Base-by-base conservation (phyloP, 2,329 filamentous ascomycete species). In the Atkinsonella hypoxylon region DNA sequence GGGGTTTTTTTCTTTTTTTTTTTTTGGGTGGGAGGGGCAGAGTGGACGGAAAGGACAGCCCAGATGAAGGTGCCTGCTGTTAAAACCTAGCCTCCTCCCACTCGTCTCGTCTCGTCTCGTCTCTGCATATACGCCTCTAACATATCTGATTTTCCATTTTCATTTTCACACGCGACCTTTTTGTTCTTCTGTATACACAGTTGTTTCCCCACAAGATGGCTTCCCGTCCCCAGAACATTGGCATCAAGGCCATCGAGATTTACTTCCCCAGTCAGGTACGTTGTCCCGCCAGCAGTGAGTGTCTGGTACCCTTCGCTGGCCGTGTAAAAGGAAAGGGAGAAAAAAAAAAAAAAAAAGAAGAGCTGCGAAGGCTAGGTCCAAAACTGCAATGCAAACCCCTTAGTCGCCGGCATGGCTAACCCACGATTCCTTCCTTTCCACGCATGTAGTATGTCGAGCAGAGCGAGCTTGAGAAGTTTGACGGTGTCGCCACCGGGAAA, bases 201-300 rank as follows among this genome's bases (percentile, higher is more conserved):
- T 15, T n/a, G 12, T 30, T 45, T 34, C 17, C n/a, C 45, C 40
- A 26, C 62, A 73, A 55, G 53, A 90, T 89, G 85, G 78, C 85
- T 65, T 68, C 82, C 60, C 83, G 85, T 71, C 85, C 87, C 58
- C 82, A 89, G 70, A 91, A 91, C 73, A 84, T 93, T 70, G 87
- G 87, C 78, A 89, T 93, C 68, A 91, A 93, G 76, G 87, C 86
- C 84, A 87, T 93, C 70, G 87, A 93, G 69, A 81, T 93, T 66
- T 93, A 93, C 71, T 87, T 89, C 66, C 87, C 87, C 58, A 86
- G 78, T 69, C 87, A 91, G 82, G 87, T 91, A 71, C 57, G 82
- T 71, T 45, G 54, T 41, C 34, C 34, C 40, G 45, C 48, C 46
- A 31, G 40, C 38, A 32, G 22, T 8, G 39, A 26, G 46, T 42